Evolutionary conservation across 2,329 filamentous ascomycete species (phyloP), one percentile per base, ranked within the genome.

Genomic region (Trichoderma sp.): DNA sequence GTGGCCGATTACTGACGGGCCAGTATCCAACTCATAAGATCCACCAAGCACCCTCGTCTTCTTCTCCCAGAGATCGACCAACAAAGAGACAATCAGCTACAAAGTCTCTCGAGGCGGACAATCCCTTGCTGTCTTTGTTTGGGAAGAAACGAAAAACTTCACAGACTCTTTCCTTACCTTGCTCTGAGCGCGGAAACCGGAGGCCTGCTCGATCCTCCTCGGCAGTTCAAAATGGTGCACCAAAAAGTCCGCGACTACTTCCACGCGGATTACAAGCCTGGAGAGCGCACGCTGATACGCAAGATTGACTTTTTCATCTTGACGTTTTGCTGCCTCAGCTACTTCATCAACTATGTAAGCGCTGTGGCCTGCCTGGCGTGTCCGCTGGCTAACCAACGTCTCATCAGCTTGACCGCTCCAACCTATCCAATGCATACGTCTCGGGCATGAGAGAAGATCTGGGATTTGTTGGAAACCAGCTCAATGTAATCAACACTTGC

Each of bases 281-380:
- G 77, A 2, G 81, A 83, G 73, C 76, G 77, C 35, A 80, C 79
- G 68, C 76, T 89, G 34, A 78, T 89, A 6, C 81, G 80, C 48
- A 88, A 87, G 77, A 85, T 88, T 57, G 87, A 89, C 73, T 89
- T 88, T 72, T 89, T 89, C 77, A 89, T 89, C 71, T 75, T 89
- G 53, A 87, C 84, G 0, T 89, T 89, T 72, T 89, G 87, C 75
- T 89, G 87, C 72, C 73, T 89, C 59, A 84, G 81, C 71, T 87
- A 86, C 72, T 83, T 86, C 66, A 78, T 84, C 71, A 86, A 86
- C 72, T 86, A 86, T 70, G 83, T 84, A 72, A 39, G 82, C 70
- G 52, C 22, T 15, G n/a, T 6, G 7, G 25, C 10, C 22, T 34
- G 7, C 13, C 25, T 25, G 3, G 5, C 2, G 17, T 15, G 5